Evolutionary conservation across 2,329 filamentous ascomycete genomes (phyloP).

Genomic region (Sporothrix phasma): DNA sequence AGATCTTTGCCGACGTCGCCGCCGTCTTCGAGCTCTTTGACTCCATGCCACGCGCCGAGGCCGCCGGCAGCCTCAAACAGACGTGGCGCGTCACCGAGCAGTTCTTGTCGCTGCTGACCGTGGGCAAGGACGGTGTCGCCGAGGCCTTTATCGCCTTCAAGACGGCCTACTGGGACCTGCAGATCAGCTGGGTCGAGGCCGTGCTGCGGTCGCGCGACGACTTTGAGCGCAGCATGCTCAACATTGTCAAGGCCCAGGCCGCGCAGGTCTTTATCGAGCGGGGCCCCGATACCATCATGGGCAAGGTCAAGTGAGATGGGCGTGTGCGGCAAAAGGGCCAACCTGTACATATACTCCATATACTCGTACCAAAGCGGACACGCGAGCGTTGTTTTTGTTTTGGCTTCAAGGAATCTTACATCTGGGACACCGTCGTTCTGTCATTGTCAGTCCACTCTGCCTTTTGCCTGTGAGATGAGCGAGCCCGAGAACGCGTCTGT

Average conservation of each 20-base stretch:
- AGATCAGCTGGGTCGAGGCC: constrained; percentile 90
- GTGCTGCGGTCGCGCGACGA: constrained; percentile 81
- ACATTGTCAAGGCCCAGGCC: constrained; percentile 77
- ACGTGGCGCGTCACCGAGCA: constrained; percentile 87
- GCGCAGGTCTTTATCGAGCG: constrained; percentile 73
- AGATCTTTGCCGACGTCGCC: constrained; percentile 86
- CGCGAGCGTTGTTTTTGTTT: neutral
- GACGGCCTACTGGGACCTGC: constrained; percentile 80
- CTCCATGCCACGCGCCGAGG: constrained; percentile 54
- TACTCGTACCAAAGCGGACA: no score
- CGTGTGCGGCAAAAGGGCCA: neutral
- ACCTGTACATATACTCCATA: neutral
- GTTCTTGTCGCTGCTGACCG: constrained; percentile 69
- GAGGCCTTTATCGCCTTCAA: constrained; percentile 80
- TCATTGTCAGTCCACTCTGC: no score
- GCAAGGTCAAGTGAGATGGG: constrained; percentile 66
- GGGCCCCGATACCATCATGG: constrained; percentile 87
- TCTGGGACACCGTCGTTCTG: neutral
- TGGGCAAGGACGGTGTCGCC: constrained; percentile 62
- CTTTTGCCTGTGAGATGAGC: no score
- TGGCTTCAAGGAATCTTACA: neutral
- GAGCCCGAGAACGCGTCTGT: no score
- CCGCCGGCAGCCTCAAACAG: constrained; percentile 66
- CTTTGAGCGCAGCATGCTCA: constrained; percentile 85
- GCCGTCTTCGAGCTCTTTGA: constrained; percentile 87